Evolutionary conservation across 2,329 filamentous ascomycete genomes (phyloP), one percentile per base, ranked within the genome.

Genomic region (Sclerotinia borealis): DNA sequence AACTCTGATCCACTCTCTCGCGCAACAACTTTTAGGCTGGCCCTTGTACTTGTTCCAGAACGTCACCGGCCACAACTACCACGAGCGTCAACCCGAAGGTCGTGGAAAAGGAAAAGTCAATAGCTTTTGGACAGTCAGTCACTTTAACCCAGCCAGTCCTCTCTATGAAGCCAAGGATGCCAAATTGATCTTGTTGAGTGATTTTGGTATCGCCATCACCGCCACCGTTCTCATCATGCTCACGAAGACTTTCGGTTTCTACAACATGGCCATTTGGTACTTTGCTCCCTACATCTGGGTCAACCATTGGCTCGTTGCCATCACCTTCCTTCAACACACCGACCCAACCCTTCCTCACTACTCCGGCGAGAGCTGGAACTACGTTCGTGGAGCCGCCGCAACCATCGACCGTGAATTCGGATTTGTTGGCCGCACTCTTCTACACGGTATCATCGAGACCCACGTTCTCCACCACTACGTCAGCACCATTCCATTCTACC

Each of bases 401-500:
- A 98, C 93, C 67, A 96, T 98, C 73, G 93, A 98, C 75, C 93
- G 93, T 72, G 93, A 98, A 77, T 96, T 97, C 74, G 93, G 93
- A 67, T 97, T 97, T 82, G 88, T 98, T 74, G 93, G 93, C 65
- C 92, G 61, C 4, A 59, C 52, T 43, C 45, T 63, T 47, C 52
- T 63, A 36, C 61, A 58, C 36, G 43, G 52, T 43, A 63, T 63
- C 43, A 59, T 63, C 43, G 52, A 63, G 27, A 49, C 51, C n/a
- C 93, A 98, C 79, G 93, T 98, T 65, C 90, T 96, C 66, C 93
- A 98, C 83, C 93, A 98, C 85, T 98, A 96, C 79, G 86, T 98
- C 76, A 93, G 90, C 79, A 91, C 87, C 74, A 98, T 98, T 70
- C 93, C 93, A 67, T 97, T 97, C 81, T 98, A 98, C 81, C 84